A percentile compares a stretch with the other conserved stretches of the same genome.
These are phyloP conservation scores for Fusarium sp. DNA, from an alignment of 2,329 filamentous ascomycete species.

Conservation along the genomic window DNA sequence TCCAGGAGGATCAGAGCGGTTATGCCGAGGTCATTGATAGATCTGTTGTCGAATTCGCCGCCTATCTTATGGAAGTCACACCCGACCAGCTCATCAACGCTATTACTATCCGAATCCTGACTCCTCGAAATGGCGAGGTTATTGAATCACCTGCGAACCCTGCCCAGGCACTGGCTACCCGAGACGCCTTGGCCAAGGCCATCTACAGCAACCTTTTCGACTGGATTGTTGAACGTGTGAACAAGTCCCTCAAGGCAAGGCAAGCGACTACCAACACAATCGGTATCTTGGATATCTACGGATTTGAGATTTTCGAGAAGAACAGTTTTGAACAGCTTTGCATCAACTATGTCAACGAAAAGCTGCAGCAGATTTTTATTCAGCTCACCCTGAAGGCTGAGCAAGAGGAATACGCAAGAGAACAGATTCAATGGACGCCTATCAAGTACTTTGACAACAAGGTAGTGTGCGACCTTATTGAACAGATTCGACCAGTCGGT, in stretches of 20 bases:
- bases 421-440: constrained; percentile 98
- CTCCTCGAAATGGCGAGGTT: constrained; percentile 70
- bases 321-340: constrained; percentile 99
- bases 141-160: constrained; percentile 84
- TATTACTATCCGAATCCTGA: constrained; percentile 87
- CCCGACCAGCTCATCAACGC: constrained; percentile 82
- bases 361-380: constrained; percentile 98
- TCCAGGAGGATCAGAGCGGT: constrained; percentile 86
- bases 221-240: constrained; percentile 95
- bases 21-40: constrained; percentile 88
- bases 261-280: constrained; percentile 83
- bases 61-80: constrained; percentile 91
- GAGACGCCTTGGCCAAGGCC: constrained; percentile 92
- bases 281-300: constrained; percentile 98
- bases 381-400: constrained; percentile 96
- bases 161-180: constrained; percentile 83
- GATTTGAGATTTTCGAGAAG: constrained; percentile 98
- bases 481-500: constrained; percentile 87
- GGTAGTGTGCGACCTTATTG: constrained; percentile 96
- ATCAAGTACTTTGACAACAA: constrained; percentile 99
- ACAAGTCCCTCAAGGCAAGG: constrained; percentile 83
- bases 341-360: constrained; percentile 99
- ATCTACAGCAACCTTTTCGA: constrained; percentile 98
- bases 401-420: constrained; percentile 94
- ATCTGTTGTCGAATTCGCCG: constrained; percentile 92